Percentiles rank a stretch among this genome's conserved stretches.
Evolutionary conservation across 371 early-diverging fungal species (phyloP).

Genomic region (Dinochytrium kinnereticum): DNA sequence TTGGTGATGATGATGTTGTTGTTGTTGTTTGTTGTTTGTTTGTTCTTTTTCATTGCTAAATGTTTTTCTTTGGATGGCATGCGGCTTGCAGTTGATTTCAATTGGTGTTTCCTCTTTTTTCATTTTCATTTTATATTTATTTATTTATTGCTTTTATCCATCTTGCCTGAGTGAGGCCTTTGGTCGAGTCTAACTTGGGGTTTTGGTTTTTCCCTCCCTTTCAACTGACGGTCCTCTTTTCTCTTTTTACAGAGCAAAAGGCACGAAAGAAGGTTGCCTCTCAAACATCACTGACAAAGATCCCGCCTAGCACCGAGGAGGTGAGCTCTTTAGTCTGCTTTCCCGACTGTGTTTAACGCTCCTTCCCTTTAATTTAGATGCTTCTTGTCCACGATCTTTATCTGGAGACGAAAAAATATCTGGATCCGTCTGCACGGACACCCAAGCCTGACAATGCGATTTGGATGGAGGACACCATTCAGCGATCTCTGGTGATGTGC

Average conservation of each 20-base stretch:
- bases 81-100: too few species aligned
- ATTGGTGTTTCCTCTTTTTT: too few species aligned
- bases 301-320: conserved; percentile 86
- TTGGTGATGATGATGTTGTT: not conserved
- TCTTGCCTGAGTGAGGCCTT: too few species aligned
- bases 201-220: too few species aligned
- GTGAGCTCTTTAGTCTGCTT: conserved; percentile 52
- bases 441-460: conserved; percentile 61
- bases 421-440: conserved; percentile 19
- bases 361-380: conserved; percentile 35
- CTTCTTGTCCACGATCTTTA: conserved; percentile 78
- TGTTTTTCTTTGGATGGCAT: too few species aligned
- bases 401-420: conserved; percentile 49
- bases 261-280: conserved; percentile 66
- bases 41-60: too few species aligned
- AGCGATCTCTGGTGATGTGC: conserved; percentile 74
- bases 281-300: conserved; percentile 64
- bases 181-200: too few species aligned
- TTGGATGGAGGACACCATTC: conserved; percentile 83
- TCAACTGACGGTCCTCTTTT: too few species aligned
- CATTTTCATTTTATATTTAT: not conserved
- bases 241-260: conserved; percentile 59
- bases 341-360: not conserved
- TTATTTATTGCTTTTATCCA: too few species aligned
- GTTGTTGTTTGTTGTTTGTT: too few species aligned